Conservation (phyloP, 495 filamentous ascomycete genomes). For the Coniosporium apollinis region DNA sequence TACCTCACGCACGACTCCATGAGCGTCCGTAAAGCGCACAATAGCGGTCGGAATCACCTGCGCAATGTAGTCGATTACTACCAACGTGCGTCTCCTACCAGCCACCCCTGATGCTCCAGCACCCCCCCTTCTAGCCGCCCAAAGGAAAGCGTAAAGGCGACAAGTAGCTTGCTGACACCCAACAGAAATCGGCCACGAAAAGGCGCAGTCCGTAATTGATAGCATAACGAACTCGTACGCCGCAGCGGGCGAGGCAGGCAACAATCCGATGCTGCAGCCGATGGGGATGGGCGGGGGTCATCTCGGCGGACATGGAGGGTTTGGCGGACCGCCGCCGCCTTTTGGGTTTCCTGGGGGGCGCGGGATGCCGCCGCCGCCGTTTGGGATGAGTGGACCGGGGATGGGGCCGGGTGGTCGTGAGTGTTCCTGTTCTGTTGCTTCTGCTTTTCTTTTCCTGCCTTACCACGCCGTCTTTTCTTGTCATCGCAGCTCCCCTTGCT, state of each 20-base stretch:
- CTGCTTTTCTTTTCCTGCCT: background rate
- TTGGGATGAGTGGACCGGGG: conserved; percentile 29
- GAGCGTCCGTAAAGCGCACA: conserved; percentile 97
- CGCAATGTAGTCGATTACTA: conserved; percentile 98
- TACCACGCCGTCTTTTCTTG: background rate
- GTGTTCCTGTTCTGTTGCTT: background rate
- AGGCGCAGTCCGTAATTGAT: conserved; percentile 95
- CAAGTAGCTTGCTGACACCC: too few species aligned
- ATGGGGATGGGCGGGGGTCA: conserved; percentile 2
- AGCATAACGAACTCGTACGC: conserved; percentile 89
- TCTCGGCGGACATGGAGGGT: conserved; percentile 25
- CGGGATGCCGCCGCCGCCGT: conserved; percentile 35
- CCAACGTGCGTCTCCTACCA: conserved; percentile 47
- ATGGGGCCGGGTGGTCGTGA: conserved; percentile 1
- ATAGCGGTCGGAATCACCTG: conserved; percentile 87
- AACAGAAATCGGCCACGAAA: conserved; percentile 91
- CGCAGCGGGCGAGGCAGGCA: conserved; percentile 72
- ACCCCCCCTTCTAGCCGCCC: background rate
- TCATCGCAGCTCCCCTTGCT: too few species aligned
- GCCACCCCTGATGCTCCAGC: background rate
- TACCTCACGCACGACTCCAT: conserved; percentile 99
- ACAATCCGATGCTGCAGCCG: conserved; percentile 59
- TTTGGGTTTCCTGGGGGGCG: conserved; percentile 41
- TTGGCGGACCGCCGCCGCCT: conserved; percentile 30
- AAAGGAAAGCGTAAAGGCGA: too few species aligned